Evolutionary conservation across 441 rosid genomes (phyloP), one percentile per base, ranked within the genome.

Genomic region (Gossypium davidsonii): DNA sequence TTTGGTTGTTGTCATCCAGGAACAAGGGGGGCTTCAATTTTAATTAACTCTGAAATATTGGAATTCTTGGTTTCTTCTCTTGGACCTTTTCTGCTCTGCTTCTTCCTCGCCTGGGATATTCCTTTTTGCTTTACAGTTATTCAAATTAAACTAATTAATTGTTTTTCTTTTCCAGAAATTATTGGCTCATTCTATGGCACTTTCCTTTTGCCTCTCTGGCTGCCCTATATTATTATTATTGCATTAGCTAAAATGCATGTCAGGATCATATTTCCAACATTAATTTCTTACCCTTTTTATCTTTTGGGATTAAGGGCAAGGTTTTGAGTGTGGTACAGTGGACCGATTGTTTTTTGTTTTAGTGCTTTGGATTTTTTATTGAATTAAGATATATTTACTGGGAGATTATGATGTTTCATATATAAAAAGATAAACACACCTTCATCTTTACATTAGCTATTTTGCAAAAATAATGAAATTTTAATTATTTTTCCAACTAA

Each of bases 21-120:
- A 21, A 56, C 4, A 25, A 7, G 14, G 70, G 28, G 77, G 78
- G 79, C 85, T 55, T 66, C 48, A 20, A 23, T 55, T 26, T 34
- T 46, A 51, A 73, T 57, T 57, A 57, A 59, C 71, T 77, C 86
- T 39, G 0, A 68, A 20, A n/a, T 6, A 51, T 76, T 76, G 37
- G 20, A 74, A 79, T 62, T 48, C 52, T 84, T 85, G 87, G 81
- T 83, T 25, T 68, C 77, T 79, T 76, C 79, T 74, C 51, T 1
- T 2, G 60, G 76, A 57, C 76, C 4, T 77, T 67, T 77, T 87
- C 81, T 83, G 85, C 25, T 67, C 26, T 77, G 84, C 85, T 76
- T 67, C 71, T 84, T 87, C 85, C 79, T 25, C 60, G 0, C 1
- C 21, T 57, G 75, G 84, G 83, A 87, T 84, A 85, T 85, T 85